Conservation (phyloP, 768 basidiomycete genomes). For the Podaxis rugospora region DNA sequence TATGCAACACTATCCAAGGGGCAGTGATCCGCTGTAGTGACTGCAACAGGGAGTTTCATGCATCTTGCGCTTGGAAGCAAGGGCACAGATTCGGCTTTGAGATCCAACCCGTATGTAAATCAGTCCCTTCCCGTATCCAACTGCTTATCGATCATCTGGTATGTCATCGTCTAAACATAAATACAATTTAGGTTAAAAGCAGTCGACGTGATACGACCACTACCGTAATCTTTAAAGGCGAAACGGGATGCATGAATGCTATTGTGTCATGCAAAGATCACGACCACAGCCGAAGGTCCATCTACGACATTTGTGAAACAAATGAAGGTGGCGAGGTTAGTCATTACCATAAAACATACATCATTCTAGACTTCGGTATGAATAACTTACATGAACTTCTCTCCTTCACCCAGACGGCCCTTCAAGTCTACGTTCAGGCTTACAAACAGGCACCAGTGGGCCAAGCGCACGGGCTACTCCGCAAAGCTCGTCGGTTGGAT, state of each 20-base stretch:
- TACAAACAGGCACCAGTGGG: conserved; percentile 77
- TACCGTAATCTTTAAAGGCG: conserved; percentile 71
- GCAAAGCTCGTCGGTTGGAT: conserved; percentile 87
- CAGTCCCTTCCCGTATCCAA: background rate
- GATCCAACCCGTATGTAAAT: conserved; percentile 64
- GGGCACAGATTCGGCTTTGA: conserved; percentile 92
- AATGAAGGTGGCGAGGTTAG: conserved; percentile 80
- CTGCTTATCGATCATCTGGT: background rate
- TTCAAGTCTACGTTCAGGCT: conserved; percentile 80
- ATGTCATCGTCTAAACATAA: background rate
- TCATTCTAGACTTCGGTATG: background rate
- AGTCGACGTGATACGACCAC: conserved; percentile 65
- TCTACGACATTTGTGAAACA: conserved; percentile 82
- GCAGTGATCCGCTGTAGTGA: conserved; percentile 83
- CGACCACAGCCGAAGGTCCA: conserved; percentile 53
- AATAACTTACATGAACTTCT: background rate
- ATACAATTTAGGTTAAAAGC: conserved; percentile 59
- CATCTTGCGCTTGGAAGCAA: conserved; percentile 85
- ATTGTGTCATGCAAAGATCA: conserved; percentile 80
- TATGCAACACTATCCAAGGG: conserved; percentile 72
- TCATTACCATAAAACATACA: background rate
- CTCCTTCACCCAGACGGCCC: conserved; percentile 57
- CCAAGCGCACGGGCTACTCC: conserved; percentile 80
- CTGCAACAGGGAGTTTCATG: conserved; percentile 78
- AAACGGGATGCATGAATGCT: conserved; percentile 74